A percentile compares a stretch with the other conserved stretches of the same genome.
Conservation (phyloP, 495 filamentous ascomycete genomes). For the Hypoxylon intermedium region DNA sequence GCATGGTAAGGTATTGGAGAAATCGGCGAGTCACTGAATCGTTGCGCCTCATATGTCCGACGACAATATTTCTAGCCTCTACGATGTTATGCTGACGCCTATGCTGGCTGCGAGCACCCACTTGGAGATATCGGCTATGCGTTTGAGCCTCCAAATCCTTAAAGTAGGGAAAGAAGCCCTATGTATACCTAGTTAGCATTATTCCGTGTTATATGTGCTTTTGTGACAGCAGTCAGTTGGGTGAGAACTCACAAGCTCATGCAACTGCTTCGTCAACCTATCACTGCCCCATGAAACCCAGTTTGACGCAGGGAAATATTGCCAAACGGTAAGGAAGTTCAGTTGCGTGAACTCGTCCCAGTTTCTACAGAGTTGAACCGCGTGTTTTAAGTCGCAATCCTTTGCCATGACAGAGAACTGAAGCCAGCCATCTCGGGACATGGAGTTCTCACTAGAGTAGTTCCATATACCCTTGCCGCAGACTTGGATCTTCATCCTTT, state of each 20-base stretch:
- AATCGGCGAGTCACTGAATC: slow-evolving; percentile 58
- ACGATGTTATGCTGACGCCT: slow-evolving; percentile 48
- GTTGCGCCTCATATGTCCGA: slow-evolving; percentile 59
- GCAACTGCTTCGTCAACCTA: slow-evolving; percentile 46
- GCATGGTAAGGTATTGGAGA: slow-evolving; percentile 58
- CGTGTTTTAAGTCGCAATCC: slow-evolving; percentile 54
- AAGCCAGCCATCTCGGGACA: slow-evolving; percentile 61
- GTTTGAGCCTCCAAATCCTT: slow-evolving; percentile 44
- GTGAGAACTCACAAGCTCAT: slow-evolving; percentile 44
- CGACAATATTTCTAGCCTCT: slow-evolving; percentile 58
- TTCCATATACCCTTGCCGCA: slow-evolving; percentile 63
- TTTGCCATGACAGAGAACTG: slow-evolving; percentile 63
- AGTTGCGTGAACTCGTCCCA: slow-evolving; percentile 63
- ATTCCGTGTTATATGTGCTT: neutral
- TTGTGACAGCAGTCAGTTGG: no score
- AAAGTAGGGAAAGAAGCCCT: slow-evolving; percentile 57
- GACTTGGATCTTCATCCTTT: slow-evolving; percentile 55
- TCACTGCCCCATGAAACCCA: slow-evolving; percentile 54
- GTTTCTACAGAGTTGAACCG: slow-evolving; percentile 59
- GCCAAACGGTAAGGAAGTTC: slow-evolving; percentile 54
- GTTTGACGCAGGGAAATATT: slow-evolving; percentile 59
- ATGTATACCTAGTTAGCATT: slow-evolving; percentile 6
- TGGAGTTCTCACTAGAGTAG: slow-evolving; percentile 59
- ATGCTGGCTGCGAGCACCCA: slow-evolving; percentile 40
- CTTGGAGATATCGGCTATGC: slow-evolving; percentile 41